Evolutionary conservation across 306 rosid genomes (phyloP).

Genomic region (Canavalia gladiata): DNA sequence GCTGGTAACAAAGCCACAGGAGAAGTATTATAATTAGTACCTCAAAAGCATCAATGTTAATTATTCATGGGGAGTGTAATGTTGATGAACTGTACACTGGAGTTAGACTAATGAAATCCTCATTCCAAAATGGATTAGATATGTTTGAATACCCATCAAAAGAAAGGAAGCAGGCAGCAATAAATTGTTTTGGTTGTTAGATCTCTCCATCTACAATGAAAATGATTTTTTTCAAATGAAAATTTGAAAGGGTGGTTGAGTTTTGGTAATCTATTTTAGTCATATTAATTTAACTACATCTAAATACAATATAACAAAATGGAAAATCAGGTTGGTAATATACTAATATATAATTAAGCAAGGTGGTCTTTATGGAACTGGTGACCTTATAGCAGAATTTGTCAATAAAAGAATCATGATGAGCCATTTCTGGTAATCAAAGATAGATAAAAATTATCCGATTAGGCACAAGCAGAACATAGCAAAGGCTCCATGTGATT

Average conservation of each 20-base stretch:
- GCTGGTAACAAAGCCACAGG: slow-evolving; percentile 94
- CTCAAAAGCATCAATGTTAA: slow-evolving; percentile 83
- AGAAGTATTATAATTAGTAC: slow-evolving; percentile 76
- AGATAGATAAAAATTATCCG: not conserved
- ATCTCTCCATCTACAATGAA: slow-evolving; percentile 40
- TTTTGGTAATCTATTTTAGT: slow-evolving; percentile 35
- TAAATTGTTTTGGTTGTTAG: slow-evolving; percentile 45
- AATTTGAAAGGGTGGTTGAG: slow-evolving; percentile 36
- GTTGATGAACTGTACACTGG: slow-evolving; percentile 69
- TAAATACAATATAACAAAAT: slow-evolving; percentile 17
- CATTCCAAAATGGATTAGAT: slow-evolving; percentile 25
- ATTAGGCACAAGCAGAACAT: not conserved
- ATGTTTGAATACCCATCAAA: slow-evolving; percentile 45
- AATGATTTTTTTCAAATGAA: not conserved
- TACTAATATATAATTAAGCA: slow-evolving; percentile 1
- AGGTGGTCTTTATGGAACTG: slow-evolving; percentile 5
- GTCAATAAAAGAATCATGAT: not conserved
- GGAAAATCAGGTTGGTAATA: not conserved
- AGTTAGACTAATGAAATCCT: slow-evolving; percentile 37
- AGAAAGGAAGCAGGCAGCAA: slow-evolving; percentile 46
- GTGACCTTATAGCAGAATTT: slow-evolving; percentile 7
- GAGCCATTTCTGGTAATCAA: not conserved
- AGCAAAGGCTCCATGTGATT: slow-evolving; percentile 5
- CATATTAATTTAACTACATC: slow-evolving; percentile 1
- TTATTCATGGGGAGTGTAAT: slow-evolving; percentile 78